Base-by-base conservation (phyloP, 1,139 yeast species). In the Trichomonascaceae sp. region DNA sequence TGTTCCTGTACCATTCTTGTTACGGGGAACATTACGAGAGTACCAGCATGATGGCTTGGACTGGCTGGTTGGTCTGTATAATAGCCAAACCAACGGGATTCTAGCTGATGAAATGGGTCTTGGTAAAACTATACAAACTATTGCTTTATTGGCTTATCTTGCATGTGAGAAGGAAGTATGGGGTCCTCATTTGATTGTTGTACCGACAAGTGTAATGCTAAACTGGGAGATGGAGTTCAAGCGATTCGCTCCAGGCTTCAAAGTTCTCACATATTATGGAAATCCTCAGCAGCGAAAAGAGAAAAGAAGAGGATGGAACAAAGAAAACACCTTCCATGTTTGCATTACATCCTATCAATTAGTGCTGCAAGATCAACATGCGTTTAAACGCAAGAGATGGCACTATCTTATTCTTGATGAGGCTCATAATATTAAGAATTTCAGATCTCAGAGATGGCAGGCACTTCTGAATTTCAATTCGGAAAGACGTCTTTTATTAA, bases 191-290 rank as follows among this genome's bases (percentile, higher is more conserved):
- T 74, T 95, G 54, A 91, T 95, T 70, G 83, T 95, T 57, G 99
- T 95, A 3, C 99, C 99, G 1, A 95, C 99, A 0, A 89, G 97
- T 18, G 99, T 95, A n/a, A 84, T 95, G 85, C 81, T 95, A 55
- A 95, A 95, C 68, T 95, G 99, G 99, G 99, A 95, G 69, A 91
- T 93, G 97, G 99, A 95, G 68, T 91, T 95, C 73, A 95, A 93
- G 66, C 83, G 96, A 62, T 95, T 95, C 76, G 98, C 98, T 0
- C 99, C 99, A 0, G 99, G 99, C 0, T 87, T 95, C 70, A 93
- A 95, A 68, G 95, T 95, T 1, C 69, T 95, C 68, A 93, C 99
- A 0, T 95, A 95, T 68, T 95, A 93, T 66, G 99, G 99, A 0
- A 85, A 95, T n/a, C 99, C 98, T 0, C 96, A 88, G 65, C 98